These are phyloP conservation scores for Phialemoniopsis sp. DNA, from an alignment of 2,329 filamentous ascomycete genomes.

Conservation along the genomic window DNA sequence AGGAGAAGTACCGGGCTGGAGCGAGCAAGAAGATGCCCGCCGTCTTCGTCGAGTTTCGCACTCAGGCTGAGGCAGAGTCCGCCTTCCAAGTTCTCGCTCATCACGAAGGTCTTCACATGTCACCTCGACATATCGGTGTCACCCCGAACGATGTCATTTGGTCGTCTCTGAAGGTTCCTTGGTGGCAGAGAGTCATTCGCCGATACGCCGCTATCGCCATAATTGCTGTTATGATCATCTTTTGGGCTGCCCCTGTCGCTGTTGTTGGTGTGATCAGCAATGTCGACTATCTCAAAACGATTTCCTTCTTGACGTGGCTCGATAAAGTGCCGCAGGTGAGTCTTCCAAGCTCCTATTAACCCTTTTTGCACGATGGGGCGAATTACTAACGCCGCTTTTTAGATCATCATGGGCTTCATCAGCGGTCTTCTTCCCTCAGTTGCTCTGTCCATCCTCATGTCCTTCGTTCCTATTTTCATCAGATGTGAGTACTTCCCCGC, in stretches of 20 bases:
- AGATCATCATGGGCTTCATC: constrained; percentile 72
- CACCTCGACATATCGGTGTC: constrained; percentile 79
- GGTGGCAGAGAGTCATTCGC: constrained; percentile 80
- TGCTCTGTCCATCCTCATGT: constrained; percentile 77
- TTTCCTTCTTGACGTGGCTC: constrained; percentile 70
- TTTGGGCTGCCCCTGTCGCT: constrained; percentile 76
- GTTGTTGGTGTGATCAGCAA: constrained; percentile 85
- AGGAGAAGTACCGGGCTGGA: constrained; percentile 62
- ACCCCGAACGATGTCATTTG: constrained; percentile 83
- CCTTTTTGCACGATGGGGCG: neutral
- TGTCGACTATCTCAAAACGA: constrained; percentile 60
- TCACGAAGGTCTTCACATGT: constrained; percentile 83
- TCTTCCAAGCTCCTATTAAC: neutral
- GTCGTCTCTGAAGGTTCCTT: constrained; percentile 76
- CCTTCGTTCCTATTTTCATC: constrained; percentile 78
- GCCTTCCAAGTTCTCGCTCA: constrained; percentile 86
- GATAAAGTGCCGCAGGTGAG: constrained; percentile 55
- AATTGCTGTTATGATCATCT: constrained; percentile 74
- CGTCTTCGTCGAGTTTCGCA: constrained; percentile 87
- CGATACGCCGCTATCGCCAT: constrained; percentile 66
- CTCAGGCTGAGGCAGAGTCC: constrained; percentile 77
- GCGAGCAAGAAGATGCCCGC: constrained; percentile 65
- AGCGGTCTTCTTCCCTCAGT: constrained; percentile 81
- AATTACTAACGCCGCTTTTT: neutral
- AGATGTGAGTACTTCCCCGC: constrained; percentile 48